Evolutionary conservation across 2,329 filamentous ascomycete genomes (phyloP), one percentile per base, ranked within the genome.

Genomic region (Capronia epimyces): DNA sequence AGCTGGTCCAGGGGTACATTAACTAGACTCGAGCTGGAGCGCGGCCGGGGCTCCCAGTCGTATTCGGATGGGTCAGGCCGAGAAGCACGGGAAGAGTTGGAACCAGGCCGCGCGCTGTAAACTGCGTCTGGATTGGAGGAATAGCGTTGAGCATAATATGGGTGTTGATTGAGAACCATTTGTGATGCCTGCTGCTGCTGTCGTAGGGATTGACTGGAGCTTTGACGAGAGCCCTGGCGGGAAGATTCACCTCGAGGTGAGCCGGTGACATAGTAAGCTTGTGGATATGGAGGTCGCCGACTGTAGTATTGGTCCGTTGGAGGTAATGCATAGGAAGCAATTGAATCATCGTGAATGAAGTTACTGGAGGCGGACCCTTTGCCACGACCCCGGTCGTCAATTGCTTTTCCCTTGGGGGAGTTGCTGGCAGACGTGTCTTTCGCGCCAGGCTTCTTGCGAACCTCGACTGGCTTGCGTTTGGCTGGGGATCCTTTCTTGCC

Each of bases 11-110:
- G 37, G 2, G 64, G 50, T 42, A 67, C 66, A 13, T 65, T 62
- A 16, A 62, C 59, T 16, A 61, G 53, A 43, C 56, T 64, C 15
- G 64, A 72, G 56, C 62, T 63, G 21, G 66, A 69, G 44, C 63
- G 72, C 50, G 61, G 65, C 49, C 74, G 68, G 60, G 66, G 66
- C 36, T 64, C 68, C 71, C 69, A 74, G 43, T 72, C 69, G 1
- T 66, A 67, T 55, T 78, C 77, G 47, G 78, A 74, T 24, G 72
- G 72, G 20, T 77, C 65, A 15, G 73, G 70, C 59, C 70, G 70
- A 6, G 61, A 42, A 25, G 65, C 50, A 20, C 65, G 61, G 8
- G 65, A 67, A 42, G 65, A 64, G 10, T 67, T 67, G 21, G 72
- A 71, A 36, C 53, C 56, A 34, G 51, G 48, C 10, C 49, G 41